phyloP scores from a whole-genome alignment of 768 basidiomycete species.

The Tulasnella sp. region DNA sequence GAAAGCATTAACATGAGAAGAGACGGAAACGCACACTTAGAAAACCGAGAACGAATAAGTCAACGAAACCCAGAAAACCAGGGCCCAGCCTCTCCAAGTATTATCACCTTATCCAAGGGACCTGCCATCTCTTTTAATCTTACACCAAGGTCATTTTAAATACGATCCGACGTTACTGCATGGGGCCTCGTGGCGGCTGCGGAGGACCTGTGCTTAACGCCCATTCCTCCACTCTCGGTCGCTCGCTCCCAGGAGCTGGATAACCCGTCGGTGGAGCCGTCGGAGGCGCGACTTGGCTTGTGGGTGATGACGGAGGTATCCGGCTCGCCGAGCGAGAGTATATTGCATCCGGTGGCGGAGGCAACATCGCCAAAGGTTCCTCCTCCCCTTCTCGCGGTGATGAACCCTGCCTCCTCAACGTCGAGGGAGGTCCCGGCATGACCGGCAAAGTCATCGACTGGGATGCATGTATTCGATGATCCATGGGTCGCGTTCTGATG shows the following conservation, averaged over 20 bases:
- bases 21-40: neutral
- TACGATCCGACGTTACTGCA: no score
- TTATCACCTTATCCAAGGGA: neutral
- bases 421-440: neutral
- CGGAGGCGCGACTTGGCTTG: neutral
- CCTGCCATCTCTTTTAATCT: neutral
- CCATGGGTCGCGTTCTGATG: neutral
- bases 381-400: neutral
- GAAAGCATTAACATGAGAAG: neutral
- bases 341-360: slow-evolving; percentile 2
- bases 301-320: neutral
- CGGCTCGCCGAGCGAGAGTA: slow-evolving; percentile 16
- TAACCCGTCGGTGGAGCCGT: slow-evolving; percentile 12
- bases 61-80: neutral
- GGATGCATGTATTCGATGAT: neutral
- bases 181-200: neutral
- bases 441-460: neutral
- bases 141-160: neutral
- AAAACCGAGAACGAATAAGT: neutral
- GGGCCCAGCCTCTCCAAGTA: neutral
- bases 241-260: neutral
- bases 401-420: neutral
- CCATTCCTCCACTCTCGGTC: slow-evolving; percentile 22
- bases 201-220: slow-evolving; percentile 6
- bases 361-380: neutral